Base-by-base conservation (phyloP, 768 basidiomycete genomes). In the Agrocybe chaxingu region DNA sequence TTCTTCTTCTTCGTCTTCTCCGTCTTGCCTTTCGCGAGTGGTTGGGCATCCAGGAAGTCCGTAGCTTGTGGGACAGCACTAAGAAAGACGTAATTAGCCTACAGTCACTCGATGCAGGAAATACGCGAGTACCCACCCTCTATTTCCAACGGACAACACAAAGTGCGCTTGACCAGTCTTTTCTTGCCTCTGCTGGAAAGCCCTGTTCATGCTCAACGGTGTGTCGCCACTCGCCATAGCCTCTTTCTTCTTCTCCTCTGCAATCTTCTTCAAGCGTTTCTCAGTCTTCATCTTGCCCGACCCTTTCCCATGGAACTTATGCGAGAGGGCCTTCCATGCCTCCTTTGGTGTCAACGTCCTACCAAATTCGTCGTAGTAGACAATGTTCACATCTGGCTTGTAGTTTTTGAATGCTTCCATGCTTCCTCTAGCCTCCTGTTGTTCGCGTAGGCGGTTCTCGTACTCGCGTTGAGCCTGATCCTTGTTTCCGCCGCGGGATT, bases 291-390 rank as follows among this genome's bases (percentile, higher is more conserved):
- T 91, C 73, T 87, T 90, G 8, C 97, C 97, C 1, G 90, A 91
- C 2, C 92, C 92, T 69, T 98, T 98, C 33, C 97, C 97, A 59
- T 99, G 97, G 82, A 99, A 98, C 64, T 92, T 90, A 67, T 99
- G 97, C 39, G 91, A 94, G 38, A 99, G 73, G 12, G 93, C 92
- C 72, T 98, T 98, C 95, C 96, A 98, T 4, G 96, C 95, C 72
- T 99, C 97, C 75, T 98, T 98, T 13, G 86, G 86, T 18, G 90
- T 91, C 65, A 94, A 71, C 51, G 78, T 65, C 35, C 97, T 79
- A 42, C 97, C 97, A 64, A 92, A 92, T 67, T 99, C 96, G 63
- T 99, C 97, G 56, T 95, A 87, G 65, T 99, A 99, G 43, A 89
- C 89, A 62, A 98, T 91, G 57, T 96, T 92, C 60, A 99, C 78